Conservation (phyloP, 2,329 filamentous ascomycete species). For the Penicillium griseofulvum region DNA sequence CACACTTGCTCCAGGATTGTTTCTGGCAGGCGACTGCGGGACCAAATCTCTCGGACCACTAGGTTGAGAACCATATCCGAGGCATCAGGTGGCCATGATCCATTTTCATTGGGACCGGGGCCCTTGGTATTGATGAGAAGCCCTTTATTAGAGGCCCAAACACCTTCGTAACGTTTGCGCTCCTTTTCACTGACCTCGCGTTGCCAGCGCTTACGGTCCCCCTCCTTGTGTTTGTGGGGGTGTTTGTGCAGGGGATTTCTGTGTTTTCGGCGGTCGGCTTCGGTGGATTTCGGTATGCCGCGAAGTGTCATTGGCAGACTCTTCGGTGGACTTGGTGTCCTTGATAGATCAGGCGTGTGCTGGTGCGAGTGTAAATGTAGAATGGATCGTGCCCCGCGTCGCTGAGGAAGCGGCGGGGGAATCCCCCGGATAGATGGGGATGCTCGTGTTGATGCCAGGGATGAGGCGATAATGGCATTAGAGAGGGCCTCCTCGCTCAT, state of each 20-base stretch:
- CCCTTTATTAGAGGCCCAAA: constrained; percentile 52
- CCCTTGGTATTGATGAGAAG: constrained; percentile 28
- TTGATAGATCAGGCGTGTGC: constrained; percentile 27
- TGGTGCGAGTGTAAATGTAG: constrained; percentile 35
- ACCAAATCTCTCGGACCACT: constrained; percentile 51
- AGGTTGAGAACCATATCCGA: constrained; percentile 46
- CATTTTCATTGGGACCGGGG: constrained; percentile 8
- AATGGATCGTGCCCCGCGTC: constrained; percentile 38
- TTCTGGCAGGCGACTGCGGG: constrained; percentile 44
- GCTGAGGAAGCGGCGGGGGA: constrained; percentile 39
- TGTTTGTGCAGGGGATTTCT: constrained; percentile 43
- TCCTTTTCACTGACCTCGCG: constrained; percentile 46
- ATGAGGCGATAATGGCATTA: constrained; percentile 49
- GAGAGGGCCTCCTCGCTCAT: constrained; percentile 42
- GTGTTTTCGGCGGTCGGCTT: constrained; percentile 32
- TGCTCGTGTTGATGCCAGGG: constrained; percentile 44
- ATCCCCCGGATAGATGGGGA: constrained; percentile 37
- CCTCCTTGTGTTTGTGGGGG: constrained; percentile 50
- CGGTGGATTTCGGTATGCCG: constrained; percentile 35
- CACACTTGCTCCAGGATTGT: constrained; percentile 45
- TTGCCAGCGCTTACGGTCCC: constrained; percentile 47
- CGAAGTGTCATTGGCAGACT: constrained; percentile 45
- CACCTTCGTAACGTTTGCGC: constrained; percentile 50
- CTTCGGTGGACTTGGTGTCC: constrained; percentile 38
- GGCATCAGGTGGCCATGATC: constrained; percentile 23